phyloP scores from a whole-genome alignment of 768 basidiomycete genomes.

The Cyathus striatus region DNA sequence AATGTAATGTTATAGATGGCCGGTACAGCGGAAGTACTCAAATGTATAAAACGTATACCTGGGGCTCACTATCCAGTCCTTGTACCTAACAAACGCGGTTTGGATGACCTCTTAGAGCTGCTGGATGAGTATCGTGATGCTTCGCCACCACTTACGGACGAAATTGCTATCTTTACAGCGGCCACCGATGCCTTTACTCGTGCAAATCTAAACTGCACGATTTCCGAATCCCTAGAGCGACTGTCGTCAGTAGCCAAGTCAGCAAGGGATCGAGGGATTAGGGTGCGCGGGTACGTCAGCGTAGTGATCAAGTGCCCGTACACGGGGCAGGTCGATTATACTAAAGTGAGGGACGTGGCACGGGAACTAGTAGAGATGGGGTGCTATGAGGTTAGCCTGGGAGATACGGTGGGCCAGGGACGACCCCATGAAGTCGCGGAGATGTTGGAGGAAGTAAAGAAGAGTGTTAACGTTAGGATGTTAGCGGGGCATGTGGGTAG shows the following conservation, averaged over 20 bases:
- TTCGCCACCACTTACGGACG: conserved; percentile 57
- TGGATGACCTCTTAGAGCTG: conserved; percentile 61
- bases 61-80: conserved; percentile 74
- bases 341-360: conserved; percentile 62
- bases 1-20: conserved; percentile 59
- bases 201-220: conserved; percentile 79
- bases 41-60: conserved; percentile 44
- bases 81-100: conserved; percentile 73
- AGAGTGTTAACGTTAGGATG: conserved; percentile 50
- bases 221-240: conserved; percentile 62
- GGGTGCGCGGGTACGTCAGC: conserved; percentile 83
- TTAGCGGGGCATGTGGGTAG: conserved; percentile 71
- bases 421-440: conserved; percentile 62
- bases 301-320: conserved; percentile 84
- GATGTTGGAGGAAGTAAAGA: conserved; percentile 69
- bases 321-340: conserved; percentile 68
- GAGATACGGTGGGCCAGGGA: conserved; percentile 88
- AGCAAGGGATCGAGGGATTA: conserved; percentile 58
- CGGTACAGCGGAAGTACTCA: conserved; percentile 73
- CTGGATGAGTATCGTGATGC: conserved; percentile 34
- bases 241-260: conserved; percentile 56
- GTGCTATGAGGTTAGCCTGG: conserved; percentile 89
- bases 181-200: conserved; percentile 83
- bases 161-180: conserved; percentile 86
- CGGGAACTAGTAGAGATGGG: conserved; percentile 81